These are phyloP conservation scores for Tuber borchii DNA, from an alignment of 495 filamentous ascomycete species.

Conservation along the genomic window DNA sequence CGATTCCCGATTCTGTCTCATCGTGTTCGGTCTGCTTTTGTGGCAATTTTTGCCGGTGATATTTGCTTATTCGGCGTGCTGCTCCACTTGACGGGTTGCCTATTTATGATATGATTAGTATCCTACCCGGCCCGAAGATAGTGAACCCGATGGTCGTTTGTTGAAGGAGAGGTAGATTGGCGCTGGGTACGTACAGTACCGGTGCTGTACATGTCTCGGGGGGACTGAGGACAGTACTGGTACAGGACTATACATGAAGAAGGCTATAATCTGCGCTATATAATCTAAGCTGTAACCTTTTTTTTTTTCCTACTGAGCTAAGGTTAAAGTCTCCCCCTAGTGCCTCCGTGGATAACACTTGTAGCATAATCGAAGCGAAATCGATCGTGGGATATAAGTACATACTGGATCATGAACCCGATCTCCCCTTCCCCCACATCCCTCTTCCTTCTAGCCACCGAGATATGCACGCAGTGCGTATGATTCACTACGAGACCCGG, in stretches of 20 bases:
- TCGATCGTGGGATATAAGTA: not conserved
- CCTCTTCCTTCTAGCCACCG: not conserved
- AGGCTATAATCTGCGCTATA: not conserved
- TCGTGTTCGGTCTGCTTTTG: not conserved
- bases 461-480: not conserved
- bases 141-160: not conserved
- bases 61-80: constrained; percentile 2
- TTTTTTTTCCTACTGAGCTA: not conserved
- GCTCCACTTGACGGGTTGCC: not conserved
- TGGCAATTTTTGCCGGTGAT: not conserved
- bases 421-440: not conserved
- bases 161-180: not conserved
- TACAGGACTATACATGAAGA: not conserved
- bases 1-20: not conserved
- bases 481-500: not conserved
- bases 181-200: not conserved
- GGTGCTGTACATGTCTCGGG: not conserved
- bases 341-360: not conserved
- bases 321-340: not conserved
- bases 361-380: not conserved
- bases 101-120: not conserved
- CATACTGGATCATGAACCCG: not conserved
- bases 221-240: not conserved
- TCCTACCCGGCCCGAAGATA: not conserved
- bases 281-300: not conserved